Conservation (phyloP, 2,329 filamentous ascomycete species). For the Aspergillus puulaauensis region DNA sequence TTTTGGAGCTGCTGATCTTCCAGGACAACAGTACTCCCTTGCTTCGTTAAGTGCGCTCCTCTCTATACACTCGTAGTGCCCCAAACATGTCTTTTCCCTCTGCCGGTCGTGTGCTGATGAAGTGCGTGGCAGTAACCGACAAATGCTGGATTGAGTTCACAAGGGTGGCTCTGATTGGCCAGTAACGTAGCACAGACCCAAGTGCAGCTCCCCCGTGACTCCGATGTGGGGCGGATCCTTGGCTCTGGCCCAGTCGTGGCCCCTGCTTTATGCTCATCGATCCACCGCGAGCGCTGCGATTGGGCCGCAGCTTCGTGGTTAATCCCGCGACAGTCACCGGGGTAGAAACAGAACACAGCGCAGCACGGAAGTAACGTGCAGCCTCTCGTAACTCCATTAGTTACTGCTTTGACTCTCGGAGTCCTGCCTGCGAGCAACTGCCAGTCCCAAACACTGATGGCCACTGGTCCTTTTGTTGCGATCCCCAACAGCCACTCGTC, state of each 20-base stretch:
- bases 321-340: slow-evolving; percentile 22
- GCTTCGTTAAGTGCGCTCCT: background rate
- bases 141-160: slow-evolving; percentile 9
- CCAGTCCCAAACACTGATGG: background rate
- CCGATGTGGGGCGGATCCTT: slow-evolving; percentile 11
- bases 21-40: background rate
- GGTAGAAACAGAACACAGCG: slow-evolving; percentile 6
- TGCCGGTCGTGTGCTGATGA: background rate
- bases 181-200: slow-evolving; percentile 9
- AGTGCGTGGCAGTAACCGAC: slow-evolving; percentile 6
- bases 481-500: background rate
- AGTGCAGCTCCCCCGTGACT: slow-evolving; percentile 17
- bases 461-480: too few species aligned
- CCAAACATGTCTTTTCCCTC: background rate
- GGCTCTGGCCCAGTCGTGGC: slow-evolving; percentile 23
- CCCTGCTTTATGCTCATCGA: slow-evolving; percentile 16
- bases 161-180: background rate
- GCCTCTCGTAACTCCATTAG: background rate
- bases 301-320: slow-evolving; percentile 16
- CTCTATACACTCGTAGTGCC: background rate
- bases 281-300: slow-evolving; percentile 4
- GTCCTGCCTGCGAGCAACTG: background rate
- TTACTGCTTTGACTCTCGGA: background rate
- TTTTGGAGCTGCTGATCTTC: background rate
- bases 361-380: slow-evolving; percentile 8